Base-by-base conservation (phyloP, 2,329 filamentous ascomycete species). In the Colletotrichum karsti region DNA sequence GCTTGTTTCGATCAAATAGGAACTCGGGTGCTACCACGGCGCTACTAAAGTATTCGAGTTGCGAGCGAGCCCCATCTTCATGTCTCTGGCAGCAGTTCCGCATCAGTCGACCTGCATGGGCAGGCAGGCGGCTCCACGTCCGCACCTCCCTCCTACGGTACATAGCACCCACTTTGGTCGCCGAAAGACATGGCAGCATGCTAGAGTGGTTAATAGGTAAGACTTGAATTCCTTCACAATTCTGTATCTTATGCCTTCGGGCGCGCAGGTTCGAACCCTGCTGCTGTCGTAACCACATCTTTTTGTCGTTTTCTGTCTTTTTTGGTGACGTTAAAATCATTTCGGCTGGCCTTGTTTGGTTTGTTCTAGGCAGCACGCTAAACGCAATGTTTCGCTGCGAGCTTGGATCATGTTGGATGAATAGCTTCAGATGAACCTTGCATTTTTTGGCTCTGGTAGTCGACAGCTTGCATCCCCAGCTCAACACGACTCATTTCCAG, bases 201-300 rank as follows among this genome's bases (percentile, higher is more conserved):
- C 35, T 46, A 62, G 65, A 68, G 65, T 68, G 65, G 65, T 68
- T 64, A 68, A 68, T 62, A 46, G 35, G 65, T 58, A 33, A 68
- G 65, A 68, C 65, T 68, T 68, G 65, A 68, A 68, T 53, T 26
- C 22, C 7, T 39, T 9, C 37, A 5, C 35, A 24, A 20, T 44
- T 51, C 51, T 22, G 6, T 64, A 68, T 68, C 65, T 68, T 33
- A 58, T 68, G 54, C 30, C 60, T 68, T 68, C 65, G 65, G 60
- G 30, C 54, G 60, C 65, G 65, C 55, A 68, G 65, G 65, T 68
- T 68, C 65, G 65, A 68, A 68, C 65, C 65, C 65, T 68, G 65
- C 65, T 68, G 65, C 62, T 68, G 65, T 68, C 65, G 65, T 33
- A 42, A 20, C 3, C 10, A 35, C 1, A 12, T 15, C n/a, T 37